Evolutionary conservation across 768 basidiomycete genomes (phyloP).

Genomic region (Boletus edulis): DNA sequence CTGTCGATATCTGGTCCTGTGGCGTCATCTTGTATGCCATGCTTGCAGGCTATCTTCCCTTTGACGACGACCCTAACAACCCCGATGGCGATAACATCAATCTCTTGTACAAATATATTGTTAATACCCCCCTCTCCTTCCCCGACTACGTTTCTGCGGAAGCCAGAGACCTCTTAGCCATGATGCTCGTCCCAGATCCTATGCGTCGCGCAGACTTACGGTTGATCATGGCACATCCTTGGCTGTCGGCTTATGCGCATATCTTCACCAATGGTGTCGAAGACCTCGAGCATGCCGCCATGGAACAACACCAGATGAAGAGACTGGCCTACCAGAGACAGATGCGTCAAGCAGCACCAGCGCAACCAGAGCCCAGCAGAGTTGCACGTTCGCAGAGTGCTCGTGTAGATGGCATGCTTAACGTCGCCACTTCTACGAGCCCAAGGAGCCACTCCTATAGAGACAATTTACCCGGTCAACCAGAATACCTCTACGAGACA

Average conservation of each 20-base stretch:
- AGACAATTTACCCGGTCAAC: slow-evolving; percentile 50
- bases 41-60: slow-evolving; percentile 97
- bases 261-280: slow-evolving; percentile 68
- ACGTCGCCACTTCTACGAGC: slow-evolving; percentile 31
- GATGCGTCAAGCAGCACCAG: slow-evolving; percentile 57
- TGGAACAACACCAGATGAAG: slow-evolving; percentile 85
- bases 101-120: slow-evolving; percentile 96
- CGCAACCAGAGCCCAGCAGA: slow-evolving; percentile 26
- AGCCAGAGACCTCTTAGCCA: slow-evolving; percentile 78
- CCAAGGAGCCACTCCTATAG: slow-evolving; percentile 45
- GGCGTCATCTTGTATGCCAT: slow-evolving; percentile 96
- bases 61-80: slow-evolving; percentile 98
- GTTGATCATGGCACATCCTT: slow-evolving; percentile 83
- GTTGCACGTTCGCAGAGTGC: slow-evolving; percentile 54
- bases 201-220: slow-evolving; percentile 70
- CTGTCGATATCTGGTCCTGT: slow-evolving; percentile 97
- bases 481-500: slow-evolving; percentile 75
- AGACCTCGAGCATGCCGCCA: slow-evolving; percentile 75
- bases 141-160: slow-evolving; percentile 90
- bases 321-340: slow-evolving; percentile 77
- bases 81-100: slow-evolving; percentile 99
- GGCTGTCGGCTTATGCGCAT: slow-evolving; percentile 56
- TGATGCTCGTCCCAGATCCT: slow-evolving; percentile 96
- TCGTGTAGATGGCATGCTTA: slow-evolving; percentile 46
- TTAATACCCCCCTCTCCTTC: slow-evolving; percentile 94